Conservation (phyloP, 2,329 filamentous ascomycete genomes). For the Clarireedia monteithiana region DNA sequence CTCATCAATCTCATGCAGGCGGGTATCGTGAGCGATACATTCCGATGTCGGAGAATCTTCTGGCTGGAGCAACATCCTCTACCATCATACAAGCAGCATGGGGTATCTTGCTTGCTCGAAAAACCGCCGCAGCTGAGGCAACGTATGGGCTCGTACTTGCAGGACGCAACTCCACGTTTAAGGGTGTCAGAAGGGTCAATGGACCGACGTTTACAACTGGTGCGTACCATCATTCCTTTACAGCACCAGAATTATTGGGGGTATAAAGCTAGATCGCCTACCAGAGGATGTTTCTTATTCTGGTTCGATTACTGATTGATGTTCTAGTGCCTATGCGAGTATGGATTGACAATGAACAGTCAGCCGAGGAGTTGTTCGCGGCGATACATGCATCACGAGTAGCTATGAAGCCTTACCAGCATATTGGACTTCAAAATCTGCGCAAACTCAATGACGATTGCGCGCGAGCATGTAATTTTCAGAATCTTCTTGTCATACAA, state of each 20-base stretch:
- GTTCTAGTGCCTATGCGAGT: conserved; percentile 33
- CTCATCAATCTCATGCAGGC: neutral
- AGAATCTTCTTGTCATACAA: conserved; percentile 8
- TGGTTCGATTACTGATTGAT: too few relatives aligned
- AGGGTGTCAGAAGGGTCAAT: conserved; percentile 32
- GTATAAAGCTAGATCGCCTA: too few relatives aligned
- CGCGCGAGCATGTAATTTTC: conserved; percentile 5
- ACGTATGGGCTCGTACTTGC: conserved; percentile 37
- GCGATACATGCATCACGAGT: conserved; percentile 25
- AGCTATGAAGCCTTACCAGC: conserved; percentile 16
- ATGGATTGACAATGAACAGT: conserved; percentile 19
- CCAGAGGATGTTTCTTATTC: too few relatives aligned
- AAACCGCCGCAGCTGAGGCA: conserved; percentile 33
- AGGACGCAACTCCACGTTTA: conserved; percentile 33
- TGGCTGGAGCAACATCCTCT: conserved; percentile 11
- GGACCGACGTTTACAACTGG: conserved; percentile 34
- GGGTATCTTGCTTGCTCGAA: conserved; percentile 33
- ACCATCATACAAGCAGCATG: conserved; percentile 29
- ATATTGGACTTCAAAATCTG: conserved; percentile 5
- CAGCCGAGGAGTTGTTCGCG: neutral
- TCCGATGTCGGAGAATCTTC: neutral
- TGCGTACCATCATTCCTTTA: too few relatives aligned
- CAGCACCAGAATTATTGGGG: too few relatives aligned
- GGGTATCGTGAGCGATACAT: neutral
- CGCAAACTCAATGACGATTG: neutral